A percentile compares a stretch with the other conserved stretches of the same genome.
phyloP scores from a whole-genome alignment of 2,329 filamentous ascomycete genomes.

The Pseudohalonectria lignicola region DNA sequence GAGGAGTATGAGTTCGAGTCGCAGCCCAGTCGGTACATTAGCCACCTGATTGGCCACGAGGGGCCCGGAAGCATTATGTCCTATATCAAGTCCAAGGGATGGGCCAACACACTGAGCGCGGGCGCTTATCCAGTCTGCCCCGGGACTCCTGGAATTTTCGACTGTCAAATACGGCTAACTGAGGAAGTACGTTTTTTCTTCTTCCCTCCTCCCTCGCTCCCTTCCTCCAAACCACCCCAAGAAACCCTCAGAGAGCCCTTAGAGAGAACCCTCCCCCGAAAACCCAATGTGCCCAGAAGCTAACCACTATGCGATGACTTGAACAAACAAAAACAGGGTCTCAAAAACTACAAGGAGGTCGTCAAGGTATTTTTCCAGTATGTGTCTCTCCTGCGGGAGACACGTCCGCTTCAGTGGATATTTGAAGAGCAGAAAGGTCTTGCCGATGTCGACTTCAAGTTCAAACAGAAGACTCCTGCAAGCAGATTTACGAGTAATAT shows the following conservation, averaged over 20 bases:
- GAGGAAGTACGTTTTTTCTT: constrained; percentile 47
- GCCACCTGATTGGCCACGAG: constrained; percentile 84
- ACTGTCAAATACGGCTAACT: constrained; percentile 68
- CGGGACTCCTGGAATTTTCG: constrained; percentile 67
- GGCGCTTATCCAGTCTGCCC: constrained; percentile 68
- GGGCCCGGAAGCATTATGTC: constrained; percentile 86
- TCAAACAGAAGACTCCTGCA: constrained; percentile 84
- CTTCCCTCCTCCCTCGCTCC: neutral
- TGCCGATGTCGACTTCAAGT: constrained; percentile 89
- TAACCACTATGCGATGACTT: too few species aligned
- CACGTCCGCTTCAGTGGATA: constrained; percentile 81
- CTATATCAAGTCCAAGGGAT: constrained; percentile 81
- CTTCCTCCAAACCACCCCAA: neutral
- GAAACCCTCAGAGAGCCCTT: too few species aligned
- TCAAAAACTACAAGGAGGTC: constrained; percentile 73
- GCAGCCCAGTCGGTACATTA: constrained; percentile 76
- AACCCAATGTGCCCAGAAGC: too few species aligned
- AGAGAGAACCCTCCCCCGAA: too few species aligned
- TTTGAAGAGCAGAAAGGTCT: constrained; percentile 85
- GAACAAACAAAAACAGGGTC: constrained; percentile 40
- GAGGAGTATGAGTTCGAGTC: constrained; percentile 71
- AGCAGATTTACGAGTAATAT: constrained; percentile 80
- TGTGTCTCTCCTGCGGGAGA: constrained; percentile 72
- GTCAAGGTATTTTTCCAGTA: constrained; percentile 85
- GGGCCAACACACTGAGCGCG: constrained; percentile 74